phyloP scores from a whole-genome alignment of 768 basidiomycete genomes.

The Pleurotus sapidus region DNA sequence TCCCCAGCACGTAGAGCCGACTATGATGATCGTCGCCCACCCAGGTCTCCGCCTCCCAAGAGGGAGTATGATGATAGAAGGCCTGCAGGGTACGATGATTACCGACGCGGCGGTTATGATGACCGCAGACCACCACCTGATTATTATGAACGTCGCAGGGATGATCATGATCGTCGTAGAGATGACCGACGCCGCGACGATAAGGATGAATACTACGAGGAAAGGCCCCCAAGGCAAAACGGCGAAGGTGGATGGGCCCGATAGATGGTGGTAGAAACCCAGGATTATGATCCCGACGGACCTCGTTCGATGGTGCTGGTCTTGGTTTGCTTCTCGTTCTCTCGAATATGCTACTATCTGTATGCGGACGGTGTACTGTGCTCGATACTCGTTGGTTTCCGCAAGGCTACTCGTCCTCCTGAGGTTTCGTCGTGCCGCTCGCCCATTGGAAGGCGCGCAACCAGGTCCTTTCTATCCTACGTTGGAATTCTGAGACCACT shows the following conservation, averaged over 20 bases:
- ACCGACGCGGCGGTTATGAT: slow-evolving; percentile 82
- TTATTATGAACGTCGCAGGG: slow-evolving; percentile 87
- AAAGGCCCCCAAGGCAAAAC: slow-evolving; percentile 72
- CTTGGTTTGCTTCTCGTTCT: slow-evolving; percentile 45
- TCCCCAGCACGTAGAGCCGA: slow-evolving; percentile 70
- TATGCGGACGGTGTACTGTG: slow-evolving; percentile 55
- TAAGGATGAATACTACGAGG: slow-evolving; percentile 79
- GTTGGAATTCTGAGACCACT: neutral
- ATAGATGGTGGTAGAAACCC: slow-evolving; percentile 42
- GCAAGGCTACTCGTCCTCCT: neutral
- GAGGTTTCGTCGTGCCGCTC: slow-evolving; percentile 1
- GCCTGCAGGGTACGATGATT: slow-evolving; percentile 92
- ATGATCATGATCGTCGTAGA: slow-evolving; percentile 65
- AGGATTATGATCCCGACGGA: slow-evolving; percentile 15
- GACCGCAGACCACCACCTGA: slow-evolving; percentile 80
- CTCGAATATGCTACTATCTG: slow-evolving; percentile 49
- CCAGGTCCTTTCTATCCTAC: neutral
- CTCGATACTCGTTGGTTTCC: slow-evolving; percentile 38
- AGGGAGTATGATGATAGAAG: slow-evolving; percentile 84
- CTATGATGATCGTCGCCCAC: slow-evolving; percentile 67
- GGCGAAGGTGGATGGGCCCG: slow-evolving; percentile 78
- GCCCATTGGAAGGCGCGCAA: neutral
- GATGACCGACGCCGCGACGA: slow-evolving; percentile 82
- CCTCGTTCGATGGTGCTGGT: slow-evolving; percentile 3
- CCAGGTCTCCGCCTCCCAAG: slow-evolving; percentile 78